A percentile compares a stretch with the other conserved stretches of the same genome.
These are phyloP conservation scores for Quaeritorhiza haematococci DNA, from an alignment of 371 early-diverging fungal genomes.

Conservation along the genomic window DNA sequence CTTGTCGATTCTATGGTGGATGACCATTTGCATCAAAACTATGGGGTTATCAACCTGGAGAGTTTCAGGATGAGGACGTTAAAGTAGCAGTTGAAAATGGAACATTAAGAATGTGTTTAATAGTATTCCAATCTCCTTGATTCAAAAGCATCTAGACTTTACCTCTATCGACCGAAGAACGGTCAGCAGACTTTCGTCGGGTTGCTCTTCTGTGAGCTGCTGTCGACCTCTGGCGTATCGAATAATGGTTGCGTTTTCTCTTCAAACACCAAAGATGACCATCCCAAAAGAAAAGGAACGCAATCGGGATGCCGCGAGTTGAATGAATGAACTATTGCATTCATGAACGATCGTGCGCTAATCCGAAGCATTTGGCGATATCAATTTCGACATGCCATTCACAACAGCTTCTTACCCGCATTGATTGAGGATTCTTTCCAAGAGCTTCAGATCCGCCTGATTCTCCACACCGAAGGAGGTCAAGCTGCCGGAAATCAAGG, in stretches of 20 bases:
- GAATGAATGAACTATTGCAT: too few species aligned
- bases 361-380: too few species aligned
- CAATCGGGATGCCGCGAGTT: too few species aligned
- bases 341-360: too few species aligned
- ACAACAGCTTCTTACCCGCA: not conserved
- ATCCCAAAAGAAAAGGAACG: too few species aligned
- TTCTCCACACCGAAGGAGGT: slow-evolving; percentile 72
- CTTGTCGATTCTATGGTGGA: slow-evolving; percentile 67
- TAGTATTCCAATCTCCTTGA: not conserved
- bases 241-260: too few species aligned
- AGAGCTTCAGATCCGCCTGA: slow-evolving; percentile 57
- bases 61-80: too few species aligned
- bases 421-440: slow-evolving; percentile 15
- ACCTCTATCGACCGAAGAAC: slow-evolving; percentile 60
- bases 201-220: too few species aligned
- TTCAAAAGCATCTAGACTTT: not conserved
- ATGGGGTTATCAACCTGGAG: slow-evolving; percentile 58
- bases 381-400: slow-evolving; percentile 1
- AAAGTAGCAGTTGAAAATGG: not conserved
- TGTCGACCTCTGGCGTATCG: too few species aligned
- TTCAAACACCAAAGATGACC: too few species aligned
- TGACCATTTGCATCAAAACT: slow-evolving; percentile 75
- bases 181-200: slow-evolving; percentile 57
- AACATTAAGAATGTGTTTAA: slow-evolving; percentile 4
- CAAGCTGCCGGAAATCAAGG: slow-evolving; percentile 60